Percentiles rank a stretch among this genome's conserved stretches.
phyloP scores from a whole-genome alignment of 805 yeast species.

The Kodamaea leandrae region DNA sequence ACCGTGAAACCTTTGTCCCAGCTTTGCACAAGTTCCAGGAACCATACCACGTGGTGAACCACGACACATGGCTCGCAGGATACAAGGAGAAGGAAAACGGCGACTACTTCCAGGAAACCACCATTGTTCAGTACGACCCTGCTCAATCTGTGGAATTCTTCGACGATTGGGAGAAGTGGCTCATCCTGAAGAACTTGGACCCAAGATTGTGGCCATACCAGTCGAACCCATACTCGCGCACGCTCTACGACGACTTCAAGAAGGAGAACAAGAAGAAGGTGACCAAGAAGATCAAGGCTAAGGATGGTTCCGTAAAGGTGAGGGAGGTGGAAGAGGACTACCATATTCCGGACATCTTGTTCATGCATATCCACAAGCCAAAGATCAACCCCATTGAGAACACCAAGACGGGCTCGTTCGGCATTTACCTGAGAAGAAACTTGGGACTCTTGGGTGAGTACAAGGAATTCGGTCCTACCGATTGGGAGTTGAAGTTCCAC shows the following conservation, averaged over 20 bases:
- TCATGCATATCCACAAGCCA: constrained; percentile 24
- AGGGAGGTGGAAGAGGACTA: constrained; percentile 6
- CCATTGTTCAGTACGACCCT: constrained; percentile 25
- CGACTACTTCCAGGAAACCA: constrained; percentile 19
- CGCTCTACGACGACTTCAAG: constrained; percentile 14
- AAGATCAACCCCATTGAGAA: constrained; percentile 18
- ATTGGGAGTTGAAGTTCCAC: constrained; percentile 26
- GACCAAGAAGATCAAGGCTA: constrained; percentile 1
- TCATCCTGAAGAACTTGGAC: constrained; percentile 17
- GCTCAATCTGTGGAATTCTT: constrained; percentile 13
- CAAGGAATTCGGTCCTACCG: constrained; percentile 17
- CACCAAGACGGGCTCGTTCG: constrained; percentile 11
- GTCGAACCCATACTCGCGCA: constrained; percentile 13
- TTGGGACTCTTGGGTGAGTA: constrained; percentile 19
- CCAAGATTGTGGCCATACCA: constrained; percentile 19
- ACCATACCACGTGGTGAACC: constrained; percentile 28
- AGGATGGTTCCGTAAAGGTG: constrained; percentile 3
- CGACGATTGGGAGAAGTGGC: constrained; percentile 29
- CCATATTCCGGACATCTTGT: constrained; percentile 17
- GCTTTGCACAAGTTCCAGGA: constrained; percentile 37
- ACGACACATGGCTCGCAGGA: constrained; percentile 23
- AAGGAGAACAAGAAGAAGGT: constrained; percentile 4
- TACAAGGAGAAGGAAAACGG: constrained; percentile 10
- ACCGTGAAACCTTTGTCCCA: constrained; percentile 37
- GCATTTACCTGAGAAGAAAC: constrained; percentile 18